Evolutionary conservation across 805 yeast genomes (phyloP), one percentile per base, ranked within the genome.

Genomic region (Saturnispora sanitii): DNA sequence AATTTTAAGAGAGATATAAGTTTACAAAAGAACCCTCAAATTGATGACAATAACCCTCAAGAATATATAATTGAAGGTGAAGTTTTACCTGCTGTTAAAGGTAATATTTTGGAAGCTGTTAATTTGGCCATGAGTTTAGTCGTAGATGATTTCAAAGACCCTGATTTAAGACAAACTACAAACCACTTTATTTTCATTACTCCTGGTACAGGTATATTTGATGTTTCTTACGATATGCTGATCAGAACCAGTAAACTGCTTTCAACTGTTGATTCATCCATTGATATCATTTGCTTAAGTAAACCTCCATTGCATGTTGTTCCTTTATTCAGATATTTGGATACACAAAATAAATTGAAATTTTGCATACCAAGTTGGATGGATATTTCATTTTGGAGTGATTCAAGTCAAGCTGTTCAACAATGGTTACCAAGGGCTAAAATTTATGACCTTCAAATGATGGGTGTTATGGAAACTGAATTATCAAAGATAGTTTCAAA

Each of bases 381-480:
- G 52, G 96, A 94, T 56, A 81, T 88, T 12, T 87, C 95, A 0
- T 92, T 82, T 54, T 92, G 94, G 83, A 76, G 73, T 40, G 84
- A 81, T 37, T 57, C 69, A 2, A 65, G 67, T 22, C 63, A 65
- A 17, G 51, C 60, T 4, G 60, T 61, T 27, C 66, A 66, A 25
- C 82, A 75, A 49, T 90, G 97, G 96, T 72, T 81, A n/a, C 96
- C 98, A 0, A 67, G 92, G 27, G 87, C 96, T 59, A 86, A 85
- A 52, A 88, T 92, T 38, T 90, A 92, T 58, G 97, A 90, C 53
- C 62, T 92, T 16, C 97, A 92, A 57, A 92, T 92, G 96, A 90
- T 90, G 94, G 97, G 97, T 0, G 73, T 92, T 6, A 86, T 90
- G 80, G 97, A 90, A 52, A 85, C 84, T 51, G 96, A 92, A 53